These are phyloP conservation scores for Umbelopsis sp. DNA, from an alignment of 192 early-diverging fungal genomes.

Conservation along the genomic window DNA sequence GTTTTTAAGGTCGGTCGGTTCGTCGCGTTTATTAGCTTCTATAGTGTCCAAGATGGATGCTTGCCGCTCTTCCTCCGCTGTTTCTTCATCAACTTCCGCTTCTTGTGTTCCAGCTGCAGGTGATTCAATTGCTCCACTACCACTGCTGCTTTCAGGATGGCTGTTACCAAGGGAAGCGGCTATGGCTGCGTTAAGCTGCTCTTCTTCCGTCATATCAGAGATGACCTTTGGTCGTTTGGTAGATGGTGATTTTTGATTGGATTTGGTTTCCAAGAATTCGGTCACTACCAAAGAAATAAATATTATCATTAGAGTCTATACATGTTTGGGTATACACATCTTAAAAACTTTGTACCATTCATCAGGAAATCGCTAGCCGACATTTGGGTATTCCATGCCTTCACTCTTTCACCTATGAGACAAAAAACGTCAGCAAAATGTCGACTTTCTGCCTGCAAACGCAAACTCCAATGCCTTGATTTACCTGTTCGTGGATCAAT, in stretches of 20 bases:
- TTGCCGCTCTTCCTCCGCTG: constrained; percentile 25
- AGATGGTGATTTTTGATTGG: constrained; percentile 17
- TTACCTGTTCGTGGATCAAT: constrained; percentile 88
- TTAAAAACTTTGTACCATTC: constrained; percentile 50
- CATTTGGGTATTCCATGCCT: constrained; percentile 60
- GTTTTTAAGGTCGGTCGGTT: constrained; percentile 53
- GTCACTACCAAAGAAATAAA: constrained; percentile 40
- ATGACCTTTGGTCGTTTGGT: constrained; percentile 40
- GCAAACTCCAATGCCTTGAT: not conserved
- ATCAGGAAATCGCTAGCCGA: constrained; percentile 70
- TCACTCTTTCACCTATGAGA: constrained; percentile 74
- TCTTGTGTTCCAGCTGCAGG: constrained; percentile 13
- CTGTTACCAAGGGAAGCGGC: constrained; percentile 62
- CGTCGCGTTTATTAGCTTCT: constrained; percentile 42
- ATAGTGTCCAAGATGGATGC: constrained; percentile 46
- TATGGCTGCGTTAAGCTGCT: constrained; percentile 84
- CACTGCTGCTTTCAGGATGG: constrained; percentile 19
- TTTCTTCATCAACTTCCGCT: constrained; percentile 21
- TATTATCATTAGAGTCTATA: constrained; percentile 22
- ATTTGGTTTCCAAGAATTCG: constrained; percentile 55
- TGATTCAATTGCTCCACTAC: not conserved
- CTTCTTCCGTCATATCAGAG: constrained; percentile 84
- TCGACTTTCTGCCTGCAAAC: not conserved
- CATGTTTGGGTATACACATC: not conserved
- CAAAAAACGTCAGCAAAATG: not conserved